phyloP scores from a whole-genome alignment of 2,329 filamentous ascomycete genomes.

The Pseudocercospora musae region DNA sequence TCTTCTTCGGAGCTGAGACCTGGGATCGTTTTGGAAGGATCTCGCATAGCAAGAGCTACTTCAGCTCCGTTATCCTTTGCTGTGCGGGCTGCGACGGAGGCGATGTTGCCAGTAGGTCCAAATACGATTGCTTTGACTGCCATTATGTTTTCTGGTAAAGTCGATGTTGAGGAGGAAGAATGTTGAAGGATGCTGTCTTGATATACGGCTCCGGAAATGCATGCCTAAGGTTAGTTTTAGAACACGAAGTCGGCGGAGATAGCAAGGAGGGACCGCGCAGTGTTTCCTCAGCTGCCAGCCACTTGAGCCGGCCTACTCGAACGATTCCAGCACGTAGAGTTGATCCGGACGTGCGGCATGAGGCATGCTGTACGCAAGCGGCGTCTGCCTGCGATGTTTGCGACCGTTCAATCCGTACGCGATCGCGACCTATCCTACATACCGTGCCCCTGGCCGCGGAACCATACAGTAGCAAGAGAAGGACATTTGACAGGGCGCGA shows the following conservation, averaged over 20 bases:
- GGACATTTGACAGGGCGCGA: background rate
- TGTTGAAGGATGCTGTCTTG: background rate
- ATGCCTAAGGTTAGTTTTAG: background rate
- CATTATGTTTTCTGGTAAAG: background rate
- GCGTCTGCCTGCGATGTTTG: background rate
- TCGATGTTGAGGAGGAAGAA: background rate
- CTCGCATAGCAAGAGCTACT: constrained; percentile 50
- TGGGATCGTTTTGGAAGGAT: constrained; percentile 44
- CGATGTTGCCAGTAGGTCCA: constrained; percentile 50
- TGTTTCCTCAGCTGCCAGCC: background rate
- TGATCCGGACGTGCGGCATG: background rate
- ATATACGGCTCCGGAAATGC: background rate
- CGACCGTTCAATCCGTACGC: background rate
- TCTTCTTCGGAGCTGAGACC: constrained; percentile 34
- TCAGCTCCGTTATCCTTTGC: constrained; percentile 43
- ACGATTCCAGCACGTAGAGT: background rate
- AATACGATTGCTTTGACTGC: constrained; percentile 45
- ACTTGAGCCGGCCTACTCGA: background rate
- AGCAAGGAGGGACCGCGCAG: background rate
- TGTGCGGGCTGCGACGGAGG: constrained; percentile 39
- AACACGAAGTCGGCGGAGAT: background rate
- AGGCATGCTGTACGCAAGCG: background rate
- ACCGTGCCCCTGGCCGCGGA: background rate
- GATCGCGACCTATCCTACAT: background rate
- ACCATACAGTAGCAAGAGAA: background rate